Conservation (phyloP, 2,329 filamentous ascomycete species). For the Coniochaeta sp. region DNA sequence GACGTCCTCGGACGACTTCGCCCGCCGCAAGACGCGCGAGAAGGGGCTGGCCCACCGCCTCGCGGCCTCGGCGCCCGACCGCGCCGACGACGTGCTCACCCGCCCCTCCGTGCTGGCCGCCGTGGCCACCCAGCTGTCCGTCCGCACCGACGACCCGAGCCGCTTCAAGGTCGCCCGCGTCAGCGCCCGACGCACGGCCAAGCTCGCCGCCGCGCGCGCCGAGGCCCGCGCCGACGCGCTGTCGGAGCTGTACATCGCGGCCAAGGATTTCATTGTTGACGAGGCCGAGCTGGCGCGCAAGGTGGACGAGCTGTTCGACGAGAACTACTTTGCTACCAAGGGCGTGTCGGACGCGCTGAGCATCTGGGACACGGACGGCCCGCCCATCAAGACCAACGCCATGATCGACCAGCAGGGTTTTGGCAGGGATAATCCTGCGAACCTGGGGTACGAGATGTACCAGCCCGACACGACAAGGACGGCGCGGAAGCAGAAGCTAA, state of each 20-base stretch:
- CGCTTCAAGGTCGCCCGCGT: conserved; percentile 48
- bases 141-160: conserved; percentile 54
- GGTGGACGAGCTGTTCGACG: conserved; percentile 71
- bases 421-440: not conserved
- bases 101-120: conserved; percentile 54
- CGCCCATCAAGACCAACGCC: conserved; percentile 34
- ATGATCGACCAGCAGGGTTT: conserved; percentile 17
- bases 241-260: conserved; percentile 85
- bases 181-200: conserved; percentile 31
- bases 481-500: conserved; percentile 39
- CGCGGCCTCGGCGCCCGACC: conserved; percentile 56
- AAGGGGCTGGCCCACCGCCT: conserved; percentile 39
- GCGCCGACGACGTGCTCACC: conserved; percentile 71
- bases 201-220: conserved; percentile 41
- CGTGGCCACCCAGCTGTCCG: conserved; percentile 39
- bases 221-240: conserved; percentile 62
- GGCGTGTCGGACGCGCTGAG: conserved; percentile 29
- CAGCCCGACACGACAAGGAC: conserved; percentile 29
- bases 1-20: conserved; percentile 26
- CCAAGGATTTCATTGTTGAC: conserved; percentile 76
- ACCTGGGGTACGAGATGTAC: not conserved
- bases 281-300: conserved; percentile 68
- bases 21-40: conserved; percentile 22
- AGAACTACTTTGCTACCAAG: conserved; percentile 41
- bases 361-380: conserved; percentile 43